phyloP scores from a whole-genome alignment of 225 moss, liverwort and hornwort genomes.

The Lunularia cruciata region DNA sequence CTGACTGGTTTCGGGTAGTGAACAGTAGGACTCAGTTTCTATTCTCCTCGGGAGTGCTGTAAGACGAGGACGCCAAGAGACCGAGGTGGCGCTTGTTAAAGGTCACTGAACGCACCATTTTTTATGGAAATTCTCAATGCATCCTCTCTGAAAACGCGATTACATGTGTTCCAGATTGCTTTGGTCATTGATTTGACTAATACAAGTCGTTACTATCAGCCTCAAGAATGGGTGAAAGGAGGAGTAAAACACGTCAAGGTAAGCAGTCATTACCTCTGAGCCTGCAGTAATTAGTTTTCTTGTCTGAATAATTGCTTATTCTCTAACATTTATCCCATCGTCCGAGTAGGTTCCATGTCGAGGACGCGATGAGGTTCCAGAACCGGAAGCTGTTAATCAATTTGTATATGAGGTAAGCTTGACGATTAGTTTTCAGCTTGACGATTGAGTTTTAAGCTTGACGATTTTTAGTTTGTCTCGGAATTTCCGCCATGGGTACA shows the following conservation, averaged over 20 bases:
- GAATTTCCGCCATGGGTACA: too few relatives aligned
- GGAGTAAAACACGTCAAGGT: slow-evolving; percentile 98
- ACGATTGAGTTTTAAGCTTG: not conserved
- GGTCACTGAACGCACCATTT: too few relatives aligned
- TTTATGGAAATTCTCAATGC: too few relatives aligned
- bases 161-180: slow-evolving; percentile 64
- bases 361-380: slow-evolving; percentile 96
- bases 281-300: not conserved
- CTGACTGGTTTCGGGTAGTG: too few relatives aligned
- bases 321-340: not conserved
- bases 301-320: too few relatives aligned
- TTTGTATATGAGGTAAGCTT: slow-evolving; percentile 83
- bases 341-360: slow-evolving; percentile 77
- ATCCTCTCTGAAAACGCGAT: slow-evolving; percentile 13
- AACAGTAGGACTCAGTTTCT: too few relatives aligned
- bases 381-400: slow-evolving; percentile 88
- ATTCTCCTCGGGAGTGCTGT: too few relatives aligned
- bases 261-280: not conserved
- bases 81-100: too few relatives aligned
- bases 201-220: slow-evolving; percentile 84
- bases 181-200: slow-evolving; percentile 92
- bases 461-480: not conserved
- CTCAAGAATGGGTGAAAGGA: slow-evolving; percentile 81
- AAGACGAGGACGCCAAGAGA: too few relatives aligned
- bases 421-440: not conserved